Conservation (phyloP, 352 stramenopile genomes). For the Peronospora tabacina region DNA sequence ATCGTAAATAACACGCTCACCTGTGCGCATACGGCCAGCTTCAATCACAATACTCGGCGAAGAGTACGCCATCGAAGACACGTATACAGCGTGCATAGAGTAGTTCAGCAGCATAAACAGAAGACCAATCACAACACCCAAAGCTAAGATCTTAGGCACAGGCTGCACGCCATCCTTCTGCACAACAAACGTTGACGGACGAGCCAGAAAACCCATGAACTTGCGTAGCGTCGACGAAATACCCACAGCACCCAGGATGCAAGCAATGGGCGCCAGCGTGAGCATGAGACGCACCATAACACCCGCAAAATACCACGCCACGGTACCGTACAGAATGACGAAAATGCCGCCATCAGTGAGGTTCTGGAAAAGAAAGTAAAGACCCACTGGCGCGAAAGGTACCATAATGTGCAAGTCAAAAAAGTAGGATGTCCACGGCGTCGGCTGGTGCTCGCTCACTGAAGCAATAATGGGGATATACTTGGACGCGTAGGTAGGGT, state of each 20-base stretch:
- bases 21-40: conserved; percentile 54
- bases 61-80: conserved; percentile 88
- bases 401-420: conserved; percentile 90
- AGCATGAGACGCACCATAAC: conserved; percentile 92
- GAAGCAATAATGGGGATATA: conserved; percentile 93
- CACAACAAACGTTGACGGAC: conserved; percentile 44
- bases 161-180: conserved; percentile 52
- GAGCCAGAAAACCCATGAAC: conserved; percentile 62
- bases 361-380: conserved; percentile 88
- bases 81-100: conserved; percentile 82
- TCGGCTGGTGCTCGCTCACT: conserved; percentile 91
- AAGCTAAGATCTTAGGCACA: conserved; percentile 47
- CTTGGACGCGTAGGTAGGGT: conserved; percentile 89
- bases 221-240: conserved; percentile 76
- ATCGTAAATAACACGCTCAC: conserved; percentile 88
- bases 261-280: conserved; percentile 88
- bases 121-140: conserved; percentile 52
- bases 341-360: conserved; percentile 88
- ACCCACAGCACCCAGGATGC: conserved; percentile 82
- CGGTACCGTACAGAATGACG: conserved; percentile 89
- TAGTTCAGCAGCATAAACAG: conserved; percentile 82
- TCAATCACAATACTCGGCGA: conserved; percentile 90
- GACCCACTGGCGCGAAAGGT: conserved; percentile 85
- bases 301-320: conserved; percentile 90
- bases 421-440: conserved; percentile 91